Base-by-base conservation (phyloP, 352 stramenopile species). In the Aphanomyces cochlioides region DNA sequence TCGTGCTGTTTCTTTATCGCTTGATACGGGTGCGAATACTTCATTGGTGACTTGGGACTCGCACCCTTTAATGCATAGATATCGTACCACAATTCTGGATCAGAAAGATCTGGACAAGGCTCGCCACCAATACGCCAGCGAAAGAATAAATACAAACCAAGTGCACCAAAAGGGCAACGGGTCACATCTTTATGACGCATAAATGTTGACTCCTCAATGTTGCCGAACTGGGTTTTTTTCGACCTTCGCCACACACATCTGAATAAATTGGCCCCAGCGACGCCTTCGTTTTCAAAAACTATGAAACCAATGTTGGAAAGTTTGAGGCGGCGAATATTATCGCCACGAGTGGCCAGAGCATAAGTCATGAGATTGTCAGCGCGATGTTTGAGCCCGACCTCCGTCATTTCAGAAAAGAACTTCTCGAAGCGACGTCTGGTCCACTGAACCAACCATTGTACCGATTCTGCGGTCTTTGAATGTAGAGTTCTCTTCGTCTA, bases 161-260 rank as follows among this genome's bases (percentile, higher is more conserved):
- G 45, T n/a, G 45, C 45, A 19, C 45, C 45, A 53, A 53, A 53
- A n/a, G 45, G 45, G n/a, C 45, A 53, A 53, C 45, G 45, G 1
- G 45, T 53, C n/a, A 53, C 45, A 19, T 53, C 45, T 19, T 53
- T 53, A 19, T 53, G 45, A 53, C 45, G 1, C 45, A 53, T 53
- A 19, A 53, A 53, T 53, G 45, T 53, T 53, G 45, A n/a, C 45
- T 53, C 13, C 45, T 53, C 45, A 53, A 53, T 2, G 45, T 53
- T 53, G 1, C 45, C 45, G 2, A n/a, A 53, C 45, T 53, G n/a
- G 45, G 2, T 53, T 53, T 19, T 15, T 19, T 53, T 53, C 1
- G 45, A 53, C n/a, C n/a, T 53, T 15, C 45, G 45, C 45, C 45
- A 53, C 45, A 53, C 45, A 53, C 45, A 53, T 15, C 45, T 15